Evolutionary conservation across 345 rosid species (phyloP).

Genomic region (Turritis glabra): DNA sequence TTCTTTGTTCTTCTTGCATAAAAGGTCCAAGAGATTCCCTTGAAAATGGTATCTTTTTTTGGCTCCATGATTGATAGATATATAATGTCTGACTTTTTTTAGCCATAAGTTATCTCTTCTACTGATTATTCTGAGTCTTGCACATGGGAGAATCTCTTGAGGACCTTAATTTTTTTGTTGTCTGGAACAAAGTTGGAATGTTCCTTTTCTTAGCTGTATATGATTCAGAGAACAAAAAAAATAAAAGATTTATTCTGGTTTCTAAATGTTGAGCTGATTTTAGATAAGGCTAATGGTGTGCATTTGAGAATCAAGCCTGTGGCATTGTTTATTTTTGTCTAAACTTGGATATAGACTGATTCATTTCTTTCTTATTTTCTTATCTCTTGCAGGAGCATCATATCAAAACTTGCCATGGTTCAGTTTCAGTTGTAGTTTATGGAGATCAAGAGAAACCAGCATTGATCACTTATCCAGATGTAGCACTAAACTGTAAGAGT

Average conservation of each 20-base stretch:
- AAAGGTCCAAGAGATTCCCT: slow-evolving; percentile 4
- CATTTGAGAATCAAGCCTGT: slow-evolving; percentile 4
- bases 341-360: not conserved
- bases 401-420: slow-evolving; percentile 78
- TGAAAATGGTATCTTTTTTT: slow-evolving; percentile 31
- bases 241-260: not conserved
- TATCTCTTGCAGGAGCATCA: slow-evolving; percentile 56
- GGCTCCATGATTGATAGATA: slow-evolving; percentile 38
- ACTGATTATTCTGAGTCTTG: slow-evolving; percentile 28
- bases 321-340: not conserved
- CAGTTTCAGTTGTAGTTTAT: slow-evolving; percentile 64
- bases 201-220: slow-evolving; percentile 42
- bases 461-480: slow-evolving; percentile 82
- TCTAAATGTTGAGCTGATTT: slow-evolving; percentile 5
- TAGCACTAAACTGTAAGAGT: slow-evolving; percentile 75
- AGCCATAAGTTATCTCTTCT: slow-evolving; percentile 28
- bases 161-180: slow-evolving; percentile 19
- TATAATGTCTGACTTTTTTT: slow-evolving; percentile 38
- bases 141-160: slow-evolving; percentile 45
- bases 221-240: not conserved
- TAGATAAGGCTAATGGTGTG: slow-evolving; percentile 21
- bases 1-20: slow-evolving; percentile 9
- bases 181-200: slow-evolving; percentile 40
- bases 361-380: slow-evolving; percentile 4
- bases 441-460: slow-evolving; percentile 90